Conservation (phyloP, 164 flowering plant genomes). For the Litsea cubeba region DNA sequence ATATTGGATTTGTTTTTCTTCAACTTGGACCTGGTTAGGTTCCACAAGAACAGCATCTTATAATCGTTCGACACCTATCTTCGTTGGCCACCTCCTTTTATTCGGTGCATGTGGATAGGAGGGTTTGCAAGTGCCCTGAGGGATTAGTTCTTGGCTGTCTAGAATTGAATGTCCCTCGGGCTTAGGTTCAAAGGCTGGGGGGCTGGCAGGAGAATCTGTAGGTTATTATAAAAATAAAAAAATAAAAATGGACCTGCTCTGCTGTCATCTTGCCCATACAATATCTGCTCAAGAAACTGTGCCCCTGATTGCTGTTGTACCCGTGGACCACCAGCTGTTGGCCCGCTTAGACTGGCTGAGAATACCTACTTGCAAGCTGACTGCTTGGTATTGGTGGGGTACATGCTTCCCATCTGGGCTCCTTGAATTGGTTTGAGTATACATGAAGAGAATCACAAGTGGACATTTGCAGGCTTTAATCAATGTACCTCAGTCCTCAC, state of each 20-base stretch:
- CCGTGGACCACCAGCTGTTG: slow-evolving; percentile 46
- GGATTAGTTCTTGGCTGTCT: no score
- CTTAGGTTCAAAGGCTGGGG: no score
- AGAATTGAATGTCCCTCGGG: no score
- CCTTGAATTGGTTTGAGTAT: slow-evolving; percentile 38
- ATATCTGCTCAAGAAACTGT: slow-evolving; percentile 32
- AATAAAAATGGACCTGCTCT: slow-evolving; percentile 25
- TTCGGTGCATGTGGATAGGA: no score
- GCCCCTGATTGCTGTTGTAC: slow-evolving; percentile 27
- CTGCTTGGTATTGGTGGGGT: slow-evolving; percentile 36
- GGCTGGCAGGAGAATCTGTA: no score
- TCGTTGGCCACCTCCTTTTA: no score
- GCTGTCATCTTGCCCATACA: slow-evolving; percentile 56
- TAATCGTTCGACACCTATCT: neutral
- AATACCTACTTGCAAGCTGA: slow-evolving; percentile 49
- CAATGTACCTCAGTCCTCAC: no score
- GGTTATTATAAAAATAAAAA: no score
- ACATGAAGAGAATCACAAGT: neutral
- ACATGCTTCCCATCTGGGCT: slow-evolving; percentile 30
- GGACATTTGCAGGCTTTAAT: no score
- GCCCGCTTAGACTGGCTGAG: slow-evolving; percentile 41
- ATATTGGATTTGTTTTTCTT: slow-evolving; percentile 58
- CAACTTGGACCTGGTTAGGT: slow-evolving; percentile 52
- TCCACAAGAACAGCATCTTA: slow-evolving; percentile 48
- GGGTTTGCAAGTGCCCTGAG: no score